A percentile compares a stretch with the other conserved stretches of the same genome.
Conservation (phyloP, 768 basidiomycete species). For the Udeniomyces megalosporus region DNA sequence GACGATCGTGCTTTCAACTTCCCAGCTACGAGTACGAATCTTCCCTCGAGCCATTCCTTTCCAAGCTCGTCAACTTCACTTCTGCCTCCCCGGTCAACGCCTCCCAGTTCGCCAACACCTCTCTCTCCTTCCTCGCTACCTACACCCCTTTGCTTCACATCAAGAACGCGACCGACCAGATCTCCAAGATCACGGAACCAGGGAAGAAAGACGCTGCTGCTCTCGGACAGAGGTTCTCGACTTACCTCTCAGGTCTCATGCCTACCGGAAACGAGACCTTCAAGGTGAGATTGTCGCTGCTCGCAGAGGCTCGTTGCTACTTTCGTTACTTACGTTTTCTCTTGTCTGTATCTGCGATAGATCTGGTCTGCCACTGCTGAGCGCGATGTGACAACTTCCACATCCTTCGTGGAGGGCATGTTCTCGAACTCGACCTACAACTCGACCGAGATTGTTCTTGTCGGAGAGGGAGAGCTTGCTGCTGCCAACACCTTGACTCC, state of each 20-base stretch:
- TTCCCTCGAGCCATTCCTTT: not conserved
- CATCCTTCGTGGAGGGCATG: not conserved
- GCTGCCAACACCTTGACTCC: not conserved
- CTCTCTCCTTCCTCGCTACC: not conserved
- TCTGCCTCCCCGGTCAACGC: not conserved
- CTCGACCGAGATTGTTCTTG: not conserved
- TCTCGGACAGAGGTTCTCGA: not conserved
- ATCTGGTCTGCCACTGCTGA: constrained; percentile 1
- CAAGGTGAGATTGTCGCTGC: not conserved
- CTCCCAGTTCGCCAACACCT: not conserved
- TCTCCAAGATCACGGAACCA: not conserved
- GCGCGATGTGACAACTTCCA: not conserved
- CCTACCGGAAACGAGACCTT: not conserved
- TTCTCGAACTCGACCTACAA: not conserved
- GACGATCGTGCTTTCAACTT: not conserved
- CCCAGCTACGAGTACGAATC: not conserved
- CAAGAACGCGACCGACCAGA: not conserved
- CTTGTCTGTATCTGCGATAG: not conserved
- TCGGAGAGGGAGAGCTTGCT: not conserved
- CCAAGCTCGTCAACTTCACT: constrained; percentile 2
- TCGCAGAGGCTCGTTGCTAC: too few species aligned
- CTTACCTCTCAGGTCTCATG: not conserved
- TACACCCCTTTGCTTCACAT: not conserved
- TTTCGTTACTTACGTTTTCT: not conserved
- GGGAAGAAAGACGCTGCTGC: not conserved